These are phyloP conservation scores for Metarhizium humberi DNA, from an alignment of 2,329 filamentous ascomycete species.

Conservation along the genomic window DNA sequence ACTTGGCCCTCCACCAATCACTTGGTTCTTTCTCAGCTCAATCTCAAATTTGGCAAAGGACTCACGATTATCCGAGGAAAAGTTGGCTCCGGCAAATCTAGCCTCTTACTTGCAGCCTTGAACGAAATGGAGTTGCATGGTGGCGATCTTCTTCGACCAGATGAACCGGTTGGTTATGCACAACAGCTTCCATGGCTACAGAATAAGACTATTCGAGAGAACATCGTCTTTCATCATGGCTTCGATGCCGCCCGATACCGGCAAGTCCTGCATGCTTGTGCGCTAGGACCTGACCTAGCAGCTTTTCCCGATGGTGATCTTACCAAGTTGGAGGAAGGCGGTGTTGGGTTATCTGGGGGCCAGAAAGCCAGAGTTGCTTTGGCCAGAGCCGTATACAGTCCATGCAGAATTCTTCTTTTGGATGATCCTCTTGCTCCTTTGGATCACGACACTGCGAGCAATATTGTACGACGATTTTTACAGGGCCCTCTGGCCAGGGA, in stretches of 20 bases:
- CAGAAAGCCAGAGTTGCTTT: slow-evolving; percentile 54
- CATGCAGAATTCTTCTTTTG: slow-evolving; percentile 45
- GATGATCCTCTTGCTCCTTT: slow-evolving; percentile 56
- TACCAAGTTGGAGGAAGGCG: slow-evolving; percentile 52
- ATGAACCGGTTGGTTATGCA: slow-evolving; percentile 44
- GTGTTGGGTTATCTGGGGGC: slow-evolving; percentile 53
- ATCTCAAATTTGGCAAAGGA: slow-evolving; percentile 36
- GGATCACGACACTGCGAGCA: slow-evolving; percentile 52
- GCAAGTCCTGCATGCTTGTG: slow-evolving; percentile 51
- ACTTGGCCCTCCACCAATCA: slow-evolving; percentile 64
- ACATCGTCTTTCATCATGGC: slow-evolving; percentile 52
- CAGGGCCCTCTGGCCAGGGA: slow-evolving; percentile 49
- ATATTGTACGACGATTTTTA: slow-evolving; percentile 52
- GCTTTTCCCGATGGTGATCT: slow-evolving; percentile 48
- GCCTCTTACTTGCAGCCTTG: slow-evolving; percentile 47
- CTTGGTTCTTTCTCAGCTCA: slow-evolving; percentile 38
- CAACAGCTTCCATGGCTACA: slow-evolving; percentile 57
- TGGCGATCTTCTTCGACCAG: slow-evolving; percentile 35
- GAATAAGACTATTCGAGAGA: slow-evolving; percentile 55
- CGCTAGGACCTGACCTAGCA: slow-evolving; percentile 44
- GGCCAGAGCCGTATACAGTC: slow-evolving; percentile 53
- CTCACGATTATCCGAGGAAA: slow-evolving; percentile 49
- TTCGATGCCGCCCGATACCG: slow-evolving; percentile 48
- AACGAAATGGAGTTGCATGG: slow-evolving; percentile 59
- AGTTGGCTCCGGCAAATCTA: slow-evolving; percentile 54